Evolutionary conservation across 225 moss, liverwort and hornwort species (phyloP).

Genomic region (Sphagnum contortum): DNA sequence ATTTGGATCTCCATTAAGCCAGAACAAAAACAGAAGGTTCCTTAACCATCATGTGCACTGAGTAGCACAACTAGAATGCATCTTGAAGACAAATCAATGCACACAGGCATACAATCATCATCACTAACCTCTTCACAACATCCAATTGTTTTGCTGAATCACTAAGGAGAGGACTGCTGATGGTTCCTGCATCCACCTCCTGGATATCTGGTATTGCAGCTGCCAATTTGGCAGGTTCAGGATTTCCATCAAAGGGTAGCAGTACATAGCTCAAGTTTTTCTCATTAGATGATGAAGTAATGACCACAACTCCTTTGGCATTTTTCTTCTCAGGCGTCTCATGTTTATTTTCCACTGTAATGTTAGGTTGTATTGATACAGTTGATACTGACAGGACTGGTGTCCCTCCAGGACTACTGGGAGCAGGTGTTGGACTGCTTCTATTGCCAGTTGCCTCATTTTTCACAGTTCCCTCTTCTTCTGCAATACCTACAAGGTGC

Average conservation of each 20-base stretch:
- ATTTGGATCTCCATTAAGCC: no score
- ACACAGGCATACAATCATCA: no score
- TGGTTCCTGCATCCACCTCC: constrained; percentile 16
- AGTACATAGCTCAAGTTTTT: constrained; percentile 20
- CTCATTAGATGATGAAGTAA: constrained; percentile 13
- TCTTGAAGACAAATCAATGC: no score
- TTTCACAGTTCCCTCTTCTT: constrained; percentile 30
- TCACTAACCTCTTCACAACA: constrained; percentile 45
- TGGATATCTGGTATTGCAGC: not conserved
- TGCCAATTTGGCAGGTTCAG: constrained; percentile 1
- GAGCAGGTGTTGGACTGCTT: not conserved
- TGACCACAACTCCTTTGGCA: constrained; percentile 23
- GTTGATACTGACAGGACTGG: not conserved
- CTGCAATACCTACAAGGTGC: not conserved
- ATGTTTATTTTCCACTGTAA: constrained; percentile 33
- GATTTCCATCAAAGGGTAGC: constrained; percentile 25
- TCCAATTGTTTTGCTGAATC: constrained; percentile 29
- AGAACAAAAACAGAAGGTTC: no score
- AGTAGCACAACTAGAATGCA: no score
- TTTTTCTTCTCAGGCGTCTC: constrained; percentile 27
- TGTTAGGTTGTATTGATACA: constrained; percentile 13
- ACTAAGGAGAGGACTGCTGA: constrained; percentile 5
- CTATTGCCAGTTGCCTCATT: constrained; percentile 16
- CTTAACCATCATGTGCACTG: no score
- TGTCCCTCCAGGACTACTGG: no score